Conservation (phyloP, 306 rosid genomes). For the Ochetophila trinervis region DNA sequence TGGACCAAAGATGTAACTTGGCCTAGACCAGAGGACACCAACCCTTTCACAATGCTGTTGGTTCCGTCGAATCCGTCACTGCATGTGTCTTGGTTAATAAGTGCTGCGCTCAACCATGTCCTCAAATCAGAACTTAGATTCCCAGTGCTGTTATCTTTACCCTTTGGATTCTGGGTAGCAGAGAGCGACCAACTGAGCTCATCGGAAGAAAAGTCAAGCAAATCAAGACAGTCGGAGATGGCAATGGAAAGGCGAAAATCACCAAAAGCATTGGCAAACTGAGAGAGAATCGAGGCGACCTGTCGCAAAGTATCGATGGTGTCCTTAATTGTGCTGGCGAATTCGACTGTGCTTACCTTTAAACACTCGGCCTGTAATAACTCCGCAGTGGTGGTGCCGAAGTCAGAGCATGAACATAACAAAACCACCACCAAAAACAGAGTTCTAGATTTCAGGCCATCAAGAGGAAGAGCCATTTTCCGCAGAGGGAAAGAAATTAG, state of each 20-base stretch:
- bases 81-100: constrained; percentile 73
- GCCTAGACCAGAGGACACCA: constrained; percentile 41
- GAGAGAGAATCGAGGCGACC: constrained; percentile 50
- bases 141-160: constrained; percentile 64
- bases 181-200: constrained; percentile 51
- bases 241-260: constrained; percentile 56
- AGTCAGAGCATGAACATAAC: background rate
- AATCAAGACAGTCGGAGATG: constrained; percentile 64
- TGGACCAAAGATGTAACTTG: constrained; percentile 46
- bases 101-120: constrained; percentile 85
- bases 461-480: constrained; percentile 29
- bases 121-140: constrained; percentile 64
- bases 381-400: background rate
- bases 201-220: constrained; percentile 58
- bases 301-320: constrained; percentile 26
- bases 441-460: constrained; percentile 3
- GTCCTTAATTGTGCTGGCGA: constrained; percentile 32
- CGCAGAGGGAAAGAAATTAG: no score
- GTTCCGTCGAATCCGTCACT: constrained; percentile 77
- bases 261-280: constrained; percentile 29
- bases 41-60: constrained; percentile 41
- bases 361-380: constrained; percentile 26
- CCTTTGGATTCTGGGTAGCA: constrained; percentile 51
- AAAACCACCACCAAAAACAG: constrained; percentile 17
- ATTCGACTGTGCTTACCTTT: constrained; percentile 42